Percentiles rank a stretch among this genome's conserved stretches.
phyloP scores from a whole-genome alignment of 768 basidiomycete species.

The Tubosaeta sp. region DNA sequence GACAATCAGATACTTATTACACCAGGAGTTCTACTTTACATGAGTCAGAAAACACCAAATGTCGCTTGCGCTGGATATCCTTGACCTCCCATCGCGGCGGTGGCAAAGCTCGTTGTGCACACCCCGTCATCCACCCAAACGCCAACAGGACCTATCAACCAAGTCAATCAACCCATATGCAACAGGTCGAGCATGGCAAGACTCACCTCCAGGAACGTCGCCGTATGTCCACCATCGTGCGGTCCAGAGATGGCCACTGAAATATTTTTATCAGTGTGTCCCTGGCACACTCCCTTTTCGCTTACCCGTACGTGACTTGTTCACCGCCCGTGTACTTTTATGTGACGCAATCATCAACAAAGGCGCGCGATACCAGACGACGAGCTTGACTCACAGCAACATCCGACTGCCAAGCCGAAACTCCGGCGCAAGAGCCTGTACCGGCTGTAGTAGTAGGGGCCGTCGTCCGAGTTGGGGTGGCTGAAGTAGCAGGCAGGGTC shows the following conservation, averaged over 20 bases:
- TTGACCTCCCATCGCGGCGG: neutral
- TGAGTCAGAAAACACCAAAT: neutral
- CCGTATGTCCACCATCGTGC: conserved; percentile 46
- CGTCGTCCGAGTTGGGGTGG: conserved; percentile 7
- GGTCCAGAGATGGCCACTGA: conserved; percentile 47
- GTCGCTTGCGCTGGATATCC: conserved; percentile 1
- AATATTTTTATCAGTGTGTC: neutral
- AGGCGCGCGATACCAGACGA: neutral
- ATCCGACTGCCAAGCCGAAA: conserved; percentile 40
- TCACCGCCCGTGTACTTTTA: conserved; percentile 43
- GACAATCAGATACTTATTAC: neutral
- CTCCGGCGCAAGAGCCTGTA: conserved; percentile 35
- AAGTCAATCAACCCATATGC: neutral
- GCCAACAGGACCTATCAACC: conserved; percentile 10
- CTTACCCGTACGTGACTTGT: conserved; percentile 42
- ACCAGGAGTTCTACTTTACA: neutral
- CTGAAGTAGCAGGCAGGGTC: conserved; percentile 4
- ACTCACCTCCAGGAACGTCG: conserved; percentile 34
- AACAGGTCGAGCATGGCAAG: too few relatives aligned
- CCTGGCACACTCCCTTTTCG: neutral
- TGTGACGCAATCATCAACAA: neutral
- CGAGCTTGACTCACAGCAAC: conserved; percentile 33
- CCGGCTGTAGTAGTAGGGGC: conserved; percentile 4
- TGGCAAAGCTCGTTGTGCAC: conserved; percentile 8
- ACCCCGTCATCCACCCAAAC: conserved; percentile 15